phyloP scores from a whole-genome alignment of 1,284 basidiomycete genomes.

The Porogramme epimiltina region DNA sequence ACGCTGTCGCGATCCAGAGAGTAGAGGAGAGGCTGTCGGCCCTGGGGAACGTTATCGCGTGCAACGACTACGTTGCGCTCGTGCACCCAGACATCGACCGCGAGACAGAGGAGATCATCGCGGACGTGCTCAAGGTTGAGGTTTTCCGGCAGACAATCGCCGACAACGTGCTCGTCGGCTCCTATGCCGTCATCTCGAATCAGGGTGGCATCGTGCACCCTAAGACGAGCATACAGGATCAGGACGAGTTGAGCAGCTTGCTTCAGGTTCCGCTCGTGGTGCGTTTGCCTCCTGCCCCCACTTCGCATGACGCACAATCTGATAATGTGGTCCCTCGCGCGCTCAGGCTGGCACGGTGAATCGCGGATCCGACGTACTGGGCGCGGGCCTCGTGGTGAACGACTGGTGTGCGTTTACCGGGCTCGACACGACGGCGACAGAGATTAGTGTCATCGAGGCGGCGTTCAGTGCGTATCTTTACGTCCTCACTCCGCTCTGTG shows the following conservation, averaged over 20 bases:
- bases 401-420: slow-evolving; percentile 99
- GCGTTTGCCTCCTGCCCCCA: slow-evolving; percentile 44
- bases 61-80: slow-evolving; percentile 97
- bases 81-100: slow-evolving; percentile 98
- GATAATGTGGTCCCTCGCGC: background rate
- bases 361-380: slow-evolving; percentile 96
- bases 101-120: slow-evolving; percentile 99
- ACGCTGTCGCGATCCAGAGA: slow-evolving; percentile 89
- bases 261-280: slow-evolving; percentile 95
- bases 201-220: slow-evolving; percentile 98
- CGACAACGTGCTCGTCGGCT: slow-evolving; percentile 95
- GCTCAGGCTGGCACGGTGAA: slow-evolving; percentile 95
- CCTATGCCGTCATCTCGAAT: slow-evolving; percentile 94
- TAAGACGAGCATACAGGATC: slow-evolving; percentile 95
- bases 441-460: slow-evolving; percentile 97
- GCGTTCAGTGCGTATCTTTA: slow-evolving; percentile 79
- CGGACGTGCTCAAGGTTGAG: slow-evolving; percentile 98
- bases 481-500: slow-evolving; percentile 3
- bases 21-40: slow-evolving; percentile 97
- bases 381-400: slow-evolving; percentile 97
- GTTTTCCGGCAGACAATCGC: slow-evolving; percentile 98
- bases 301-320: slow-evolving; percentile 7
- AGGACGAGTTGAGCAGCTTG: slow-evolving; percentile 95
- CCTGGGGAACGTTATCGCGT: slow-evolving; percentile 97
- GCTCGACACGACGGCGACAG: slow-evolving; percentile 95